Evolutionary conservation across 148 eudicot species (phyloP).

Genomic region (Cornus controversa): DNA sequence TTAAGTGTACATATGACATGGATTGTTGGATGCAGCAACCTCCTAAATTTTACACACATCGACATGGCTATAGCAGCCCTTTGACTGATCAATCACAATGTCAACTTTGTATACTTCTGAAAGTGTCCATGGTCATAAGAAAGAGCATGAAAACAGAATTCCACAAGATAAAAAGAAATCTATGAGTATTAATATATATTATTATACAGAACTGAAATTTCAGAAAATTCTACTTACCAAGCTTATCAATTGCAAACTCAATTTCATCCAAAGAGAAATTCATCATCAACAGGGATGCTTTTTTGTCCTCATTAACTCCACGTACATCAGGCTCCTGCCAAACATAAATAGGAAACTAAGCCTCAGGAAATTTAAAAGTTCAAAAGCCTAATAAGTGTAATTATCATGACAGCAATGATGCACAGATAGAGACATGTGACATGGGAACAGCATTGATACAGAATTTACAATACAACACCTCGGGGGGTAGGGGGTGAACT

Average conservation of each 20-base stretch:
- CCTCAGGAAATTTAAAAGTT: not conserved
- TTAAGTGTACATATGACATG: not conserved
- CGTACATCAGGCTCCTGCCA: constrained; percentile 62
- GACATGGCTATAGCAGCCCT: constrained; percentile 8
- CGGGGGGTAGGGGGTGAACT: too few relatives aligned
- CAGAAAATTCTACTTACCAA: constrained; percentile 56
- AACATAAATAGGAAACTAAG: constrained; percentile 11
- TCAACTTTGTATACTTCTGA: not conserved
- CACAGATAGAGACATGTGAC: too few relatives aligned
- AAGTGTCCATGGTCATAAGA: constrained; percentile 3
- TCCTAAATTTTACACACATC: not conserved
- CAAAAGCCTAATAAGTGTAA: not conserved
- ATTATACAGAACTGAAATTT: not conserved
- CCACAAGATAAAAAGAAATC: not conserved
- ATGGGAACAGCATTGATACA: too few relatives aligned
- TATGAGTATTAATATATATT: not conserved
- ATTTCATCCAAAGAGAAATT: constrained; percentile 69
- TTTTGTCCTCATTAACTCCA: constrained; percentile 46
- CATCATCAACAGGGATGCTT: constrained; percentile 69
- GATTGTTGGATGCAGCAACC: not conserved
- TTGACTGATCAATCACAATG: not conserved
- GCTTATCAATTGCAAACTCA: constrained; percentile 69
- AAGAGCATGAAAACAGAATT: not conserved
- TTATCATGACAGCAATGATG: not conserved
- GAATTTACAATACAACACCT: too few relatives aligned